Conservation (phyloP, 129 eudicot species). For the Chrysanthemum lavandulifolium region DNA sequence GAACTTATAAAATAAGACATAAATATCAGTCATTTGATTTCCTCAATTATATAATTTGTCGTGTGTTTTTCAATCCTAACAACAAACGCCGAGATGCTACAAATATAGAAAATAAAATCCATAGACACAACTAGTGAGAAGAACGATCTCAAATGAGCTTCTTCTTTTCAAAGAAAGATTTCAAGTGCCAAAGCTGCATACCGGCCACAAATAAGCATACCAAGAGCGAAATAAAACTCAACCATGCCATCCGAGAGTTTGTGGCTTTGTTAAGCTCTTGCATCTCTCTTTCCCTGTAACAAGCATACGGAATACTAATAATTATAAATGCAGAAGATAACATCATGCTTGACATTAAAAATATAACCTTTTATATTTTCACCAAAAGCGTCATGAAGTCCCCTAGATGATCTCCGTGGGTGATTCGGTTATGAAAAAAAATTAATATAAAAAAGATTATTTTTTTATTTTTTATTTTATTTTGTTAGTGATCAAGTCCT, state of each 20-base stretch:
- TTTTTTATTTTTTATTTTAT: too few relatives aligned
- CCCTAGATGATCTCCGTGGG: too few relatives aligned
- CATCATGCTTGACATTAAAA: too few relatives aligned
- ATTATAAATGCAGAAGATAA: too few relatives aligned
- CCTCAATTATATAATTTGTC: background rate
- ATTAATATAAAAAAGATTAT: too few relatives aligned
- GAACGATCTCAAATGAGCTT: conserved; percentile 50
- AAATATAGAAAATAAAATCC: conserved; percentile 10
- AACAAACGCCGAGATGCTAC: conserved; percentile 19
- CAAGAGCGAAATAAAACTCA: conserved; percentile 58
- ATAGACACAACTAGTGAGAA: background rate
- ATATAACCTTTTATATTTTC: too few relatives aligned
- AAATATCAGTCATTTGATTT: conserved; percentile 6
- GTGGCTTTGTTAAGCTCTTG: conserved; percentile 59
- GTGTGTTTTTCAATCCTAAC: conserved; percentile 16
- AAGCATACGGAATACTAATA: background rate
- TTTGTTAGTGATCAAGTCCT: too few relatives aligned
- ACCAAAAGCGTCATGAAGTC: too few relatives aligned
- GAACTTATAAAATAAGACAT: background rate
- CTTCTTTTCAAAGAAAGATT: conserved; percentile 80
- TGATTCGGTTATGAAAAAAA: too few relatives aligned
- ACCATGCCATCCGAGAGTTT: conserved; percentile 69
- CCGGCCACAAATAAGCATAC: conserved; percentile 68
- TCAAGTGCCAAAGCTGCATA: conserved; percentile 78
- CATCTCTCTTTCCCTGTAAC: conserved; percentile 81